Evolutionary conservation across 805 yeast genomes (phyloP), one percentile per base, ranked within the genome.

Genomic region (Lipomyces chichibuensis): DNA sequence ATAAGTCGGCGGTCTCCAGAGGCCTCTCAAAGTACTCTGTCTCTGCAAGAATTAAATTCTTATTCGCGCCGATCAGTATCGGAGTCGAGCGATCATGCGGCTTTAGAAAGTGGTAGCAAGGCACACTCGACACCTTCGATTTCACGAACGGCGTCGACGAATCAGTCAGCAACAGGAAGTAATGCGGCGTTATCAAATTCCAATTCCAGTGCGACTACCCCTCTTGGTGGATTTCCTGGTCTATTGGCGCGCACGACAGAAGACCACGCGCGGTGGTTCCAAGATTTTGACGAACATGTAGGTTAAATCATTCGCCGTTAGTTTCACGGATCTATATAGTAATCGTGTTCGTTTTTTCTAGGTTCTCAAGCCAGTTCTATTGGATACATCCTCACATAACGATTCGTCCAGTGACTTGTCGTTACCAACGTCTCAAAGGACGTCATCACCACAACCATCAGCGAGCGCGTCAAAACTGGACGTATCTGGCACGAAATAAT

Each of bases 231-330:
- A 69, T 60, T 46, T 27, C 69, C 53, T n/a, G 57, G 64, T 20
- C 33, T 64, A 39, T 25, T 72, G 57, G 39, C 67, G 25, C 65
- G 69, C 23, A 56, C 69, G 8, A 64, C 73, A n/a, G 94, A 89
- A 69, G 93, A 90, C 71, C 90, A 88, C 68, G 90, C 93, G 11
- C 88, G 85, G 75, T 94, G 99, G 98, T 95, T 95, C 77, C 89
- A 91, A 25, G 89, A 87, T 73, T 91, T 95, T 75, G 99, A 95
- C 76, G 97, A 95, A 73, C 91, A 91, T 75, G 95, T 95, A 27
- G 82, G 95, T 73, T 29, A 93, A 93, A 98, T 98, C 0, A 97
- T 92, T 0, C 32, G 83, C 94, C 62, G 83, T 93, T 13, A 0
- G 6, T 23, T 59, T 51, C 17, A n/a, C 14, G 8, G 29, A 20